Base-by-base conservation (phyloP, 208 protist genomes). In the Naegleria fowleri region DNA sequence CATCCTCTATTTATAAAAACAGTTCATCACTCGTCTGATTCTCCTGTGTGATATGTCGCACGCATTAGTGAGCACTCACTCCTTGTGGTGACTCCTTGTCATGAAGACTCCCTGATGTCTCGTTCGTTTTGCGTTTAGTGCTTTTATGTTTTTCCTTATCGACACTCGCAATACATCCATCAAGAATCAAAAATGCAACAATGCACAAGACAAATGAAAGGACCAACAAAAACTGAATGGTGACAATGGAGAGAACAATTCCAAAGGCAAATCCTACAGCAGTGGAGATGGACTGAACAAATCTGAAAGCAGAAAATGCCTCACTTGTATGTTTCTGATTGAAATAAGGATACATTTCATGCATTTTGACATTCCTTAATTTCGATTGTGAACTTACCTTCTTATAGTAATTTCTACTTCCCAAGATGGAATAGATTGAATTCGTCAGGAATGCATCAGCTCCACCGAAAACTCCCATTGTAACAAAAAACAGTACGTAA, bases 351-450 rank as follows among this genome's bases (percentile, higher is more conserved):
- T n/a, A n/a, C n/a, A n/a, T n/a, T n/a, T n/a, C n/a, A n/a, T n/a
- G n/a, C n/a, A n/a, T n/a, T n/a, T n/a, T n/a, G n/a, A n/a, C n/a
- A n/a, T n/a, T n/a, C n/a, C n/a, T n/a, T n/a, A n/a, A n/a, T n/a
- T n/a, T n/a, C n/a, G n/a, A n/a, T n/a, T n/a, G n/a, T n/a, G n/a
- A n/a, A n/a, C 43, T 7, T 48, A 48, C 43, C 43, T 58, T n/a
- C 41, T 88, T 88, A 36, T 39, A 58, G 41, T 39, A 88, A 19
- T n/a, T 58, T 38, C 6, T 25, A 51, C 29, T 25, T 0, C 84
- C 84, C 6, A 90, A 39, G 7, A 90, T 90, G 0, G 51, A 33
- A 90, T 84, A 90, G 6, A 90, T 76, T 40, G 41, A 39, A 5
- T 39, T 67, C 16, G 6, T 90, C 5, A 76, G 38, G 16, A 39